These are phyloP conservation scores for Pisolithus microcarpus DNA, from an alignment of 768 basidiomycete species.

Conservation along the genomic window DNA sequence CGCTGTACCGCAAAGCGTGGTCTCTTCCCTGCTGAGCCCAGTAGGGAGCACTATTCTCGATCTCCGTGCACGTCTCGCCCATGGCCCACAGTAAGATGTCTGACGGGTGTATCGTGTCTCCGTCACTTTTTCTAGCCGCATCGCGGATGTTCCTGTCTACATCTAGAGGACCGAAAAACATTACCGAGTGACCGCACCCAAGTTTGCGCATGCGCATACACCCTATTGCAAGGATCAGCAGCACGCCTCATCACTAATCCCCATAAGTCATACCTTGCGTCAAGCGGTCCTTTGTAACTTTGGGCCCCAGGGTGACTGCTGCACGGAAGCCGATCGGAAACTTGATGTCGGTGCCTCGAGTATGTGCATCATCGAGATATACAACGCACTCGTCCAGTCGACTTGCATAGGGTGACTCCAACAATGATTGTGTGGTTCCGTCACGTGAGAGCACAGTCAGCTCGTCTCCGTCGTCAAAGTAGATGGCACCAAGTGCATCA, in stretches of 20 bases:
- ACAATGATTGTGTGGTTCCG: conserved; percentile 20
- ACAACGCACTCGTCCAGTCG: conserved; percentile 31
- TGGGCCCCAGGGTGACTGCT: conserved; percentile 33
- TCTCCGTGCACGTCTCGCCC: conserved; percentile 36
- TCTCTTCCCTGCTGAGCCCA: conserved; percentile 36
- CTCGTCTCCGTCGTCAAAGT: conserved; percentile 29
- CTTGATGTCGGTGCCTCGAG: conserved; percentile 34
- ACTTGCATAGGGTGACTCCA: conserved; percentile 27
- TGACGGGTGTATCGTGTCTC: conserved; percentile 3
- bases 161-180: conserved; percentile 41
- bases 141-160: conserved; percentile 32
- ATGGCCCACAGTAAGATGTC: conserved; percentile 42
- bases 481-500: conserved; percentile 22
- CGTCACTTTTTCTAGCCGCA: conserved; percentile 8
- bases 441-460: conserved; percentile 27
- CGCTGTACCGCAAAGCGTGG: conserved; percentile 10
- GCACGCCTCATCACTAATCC: not conserved
- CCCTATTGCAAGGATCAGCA: conserved; percentile 20
- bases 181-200: conserved; percentile 40
- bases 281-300: conserved; percentile 31
- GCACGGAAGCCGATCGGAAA: conserved; percentile 28
- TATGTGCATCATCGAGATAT: conserved; percentile 36
- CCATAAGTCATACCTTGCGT: conserved; percentile 24
- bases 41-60: conserved; percentile 32
- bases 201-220: conserved; percentile 50